phyloP scores from a whole-genome alignment of 23 red algal genomes.

The Agarophyton chilense region DNA sequence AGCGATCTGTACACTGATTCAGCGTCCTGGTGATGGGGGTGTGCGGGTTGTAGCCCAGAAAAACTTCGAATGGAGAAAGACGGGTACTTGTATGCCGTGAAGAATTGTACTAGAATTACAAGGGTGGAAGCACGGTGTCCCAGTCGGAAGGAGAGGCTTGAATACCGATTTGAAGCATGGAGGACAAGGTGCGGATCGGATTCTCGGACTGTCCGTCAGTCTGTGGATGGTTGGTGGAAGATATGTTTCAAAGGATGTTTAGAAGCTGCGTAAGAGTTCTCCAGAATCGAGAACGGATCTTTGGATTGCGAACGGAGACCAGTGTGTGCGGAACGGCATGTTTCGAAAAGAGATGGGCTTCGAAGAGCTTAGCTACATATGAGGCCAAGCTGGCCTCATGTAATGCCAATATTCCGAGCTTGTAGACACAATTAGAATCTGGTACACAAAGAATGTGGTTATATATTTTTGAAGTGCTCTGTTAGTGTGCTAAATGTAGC shows the following conservation, averaged over 20 bases:
- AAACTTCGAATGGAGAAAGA: slow-evolving; percentile 18
- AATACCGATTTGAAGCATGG: neutral
- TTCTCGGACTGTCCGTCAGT: slow-evolving; percentile 9
- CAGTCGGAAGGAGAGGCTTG: neutral
- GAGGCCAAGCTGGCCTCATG: neutral
- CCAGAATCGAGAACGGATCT: neutral
- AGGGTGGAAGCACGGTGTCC: neutral
- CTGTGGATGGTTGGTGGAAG: too few relatives aligned
- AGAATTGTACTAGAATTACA: slow-evolving; percentile 5
- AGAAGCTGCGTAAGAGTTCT: neutral
- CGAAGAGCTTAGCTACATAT: neutral
- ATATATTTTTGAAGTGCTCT: too few relatives aligned
- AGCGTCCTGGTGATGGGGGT: neutral
- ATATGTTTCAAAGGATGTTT: neutral
- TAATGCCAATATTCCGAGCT: neutral
- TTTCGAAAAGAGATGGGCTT: neutral
- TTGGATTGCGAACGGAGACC: neutral
- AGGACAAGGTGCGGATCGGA: neutral
- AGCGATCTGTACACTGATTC: neutral
- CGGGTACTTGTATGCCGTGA: neutral
- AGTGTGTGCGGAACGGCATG: slow-evolving; percentile 7
- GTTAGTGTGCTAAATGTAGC: too few relatives aligned
- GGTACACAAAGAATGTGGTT: too few relatives aligned
- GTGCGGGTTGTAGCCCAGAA: neutral
- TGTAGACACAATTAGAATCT: too few relatives aligned